These are phyloP conservation scores for Lachnellula arida DNA, from an alignment of 2,329 filamentous ascomycete species.

Conservation along the genomic window DNA sequence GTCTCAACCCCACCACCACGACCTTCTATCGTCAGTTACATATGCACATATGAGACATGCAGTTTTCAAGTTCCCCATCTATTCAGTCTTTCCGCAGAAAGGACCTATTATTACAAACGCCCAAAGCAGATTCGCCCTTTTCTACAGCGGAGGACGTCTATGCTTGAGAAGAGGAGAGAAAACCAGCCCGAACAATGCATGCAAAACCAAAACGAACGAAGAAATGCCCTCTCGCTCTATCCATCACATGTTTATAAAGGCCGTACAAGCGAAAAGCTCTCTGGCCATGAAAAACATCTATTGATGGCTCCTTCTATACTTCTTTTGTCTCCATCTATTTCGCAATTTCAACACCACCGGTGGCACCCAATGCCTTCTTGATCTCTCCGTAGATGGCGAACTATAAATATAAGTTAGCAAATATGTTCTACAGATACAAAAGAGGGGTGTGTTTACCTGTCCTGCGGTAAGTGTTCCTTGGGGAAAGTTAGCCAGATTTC, in stretches of 20 bases:
- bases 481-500: neutral
- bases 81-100: conserved; percentile 8
- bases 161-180: conserved; percentile 18
- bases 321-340: conserved; percentile 29
- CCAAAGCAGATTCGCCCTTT: conserved; percentile 5
- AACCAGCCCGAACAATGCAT: conserved; percentile 26
- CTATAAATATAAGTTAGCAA: conserved; percentile 36
- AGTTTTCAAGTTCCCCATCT: conserved; percentile 2
- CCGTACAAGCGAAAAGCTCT: conserved; percentile 8
- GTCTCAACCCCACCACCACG: too few species aligned
- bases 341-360: conserved; percentile 69
- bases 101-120: conserved; percentile 14
- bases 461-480: conserved; percentile 7
- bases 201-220: conserved; percentile 8
- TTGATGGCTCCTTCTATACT: conserved; percentile 1
- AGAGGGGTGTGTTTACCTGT: neutral
- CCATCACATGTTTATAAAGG: conserved; percentile 8
- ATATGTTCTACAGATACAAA: neutral
- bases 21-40: neutral
- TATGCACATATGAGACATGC: neutral
- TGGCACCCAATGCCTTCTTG: conserved; percentile 66
- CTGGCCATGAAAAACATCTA: conserved; percentile 1
- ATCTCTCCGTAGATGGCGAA: conserved; percentile 84
- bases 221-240: conserved; percentile 4
- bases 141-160: conserved; percentile 20